phyloP scores from a whole-genome alignment of 345 rosid species.

The Combretum micranthum region DNA sequence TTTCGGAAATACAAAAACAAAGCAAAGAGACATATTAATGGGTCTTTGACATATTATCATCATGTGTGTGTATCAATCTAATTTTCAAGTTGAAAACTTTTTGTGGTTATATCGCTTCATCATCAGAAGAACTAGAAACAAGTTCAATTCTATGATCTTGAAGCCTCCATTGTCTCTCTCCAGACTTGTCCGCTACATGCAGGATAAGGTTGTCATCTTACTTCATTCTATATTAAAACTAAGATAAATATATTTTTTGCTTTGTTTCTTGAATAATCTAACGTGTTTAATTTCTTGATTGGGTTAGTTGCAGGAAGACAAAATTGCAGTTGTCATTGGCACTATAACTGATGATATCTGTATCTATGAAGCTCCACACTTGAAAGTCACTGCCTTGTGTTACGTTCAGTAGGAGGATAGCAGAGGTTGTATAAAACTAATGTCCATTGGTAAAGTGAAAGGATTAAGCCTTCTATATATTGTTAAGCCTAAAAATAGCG shows the following conservation, averaged over 20 bases:
- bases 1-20: too few relatives aligned
- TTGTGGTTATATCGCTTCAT: constrained; percentile 57
- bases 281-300: background rate
- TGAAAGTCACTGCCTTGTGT: constrained; percentile 78
- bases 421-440: too few relatives aligned
- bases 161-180: constrained; percentile 64
- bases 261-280: background rate
- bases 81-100: background rate
- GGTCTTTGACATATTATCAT: too few relatives aligned
- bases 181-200: constrained; percentile 38
- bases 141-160: constrained; percentile 63
- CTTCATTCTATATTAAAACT: too few relatives aligned
- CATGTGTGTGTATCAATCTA: background rate
- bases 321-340: constrained; percentile 79
- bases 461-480: too few relatives aligned
- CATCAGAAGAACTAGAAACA: constrained; percentile 64
- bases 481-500: too few relatives aligned
- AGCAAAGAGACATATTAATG: too few relatives aligned
- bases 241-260: background rate
- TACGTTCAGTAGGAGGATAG: too few relatives aligned
- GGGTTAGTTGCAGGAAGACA: constrained; percentile 39
- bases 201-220: constrained; percentile 42
- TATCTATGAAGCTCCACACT: constrained; percentile 64
- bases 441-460: too few relatives aligned
- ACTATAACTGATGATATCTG: constrained; percentile 79